These are phyloP conservation scores for Myxozyma sirexii DNA, from an alignment of 805 yeast genomes.

Conservation along the genomic window DNA sequence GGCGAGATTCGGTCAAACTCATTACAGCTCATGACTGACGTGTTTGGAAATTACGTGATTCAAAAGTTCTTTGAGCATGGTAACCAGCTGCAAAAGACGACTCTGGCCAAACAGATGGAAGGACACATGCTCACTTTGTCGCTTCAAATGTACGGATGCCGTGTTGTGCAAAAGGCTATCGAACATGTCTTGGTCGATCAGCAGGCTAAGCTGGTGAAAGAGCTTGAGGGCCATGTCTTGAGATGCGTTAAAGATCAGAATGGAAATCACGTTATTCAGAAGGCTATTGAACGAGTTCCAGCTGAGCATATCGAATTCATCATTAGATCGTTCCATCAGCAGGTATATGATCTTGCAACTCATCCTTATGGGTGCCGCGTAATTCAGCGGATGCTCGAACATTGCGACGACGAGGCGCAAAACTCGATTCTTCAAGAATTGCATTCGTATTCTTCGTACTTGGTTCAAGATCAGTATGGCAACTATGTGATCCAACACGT, in stretches of 20 bases:
- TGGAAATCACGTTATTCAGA: slow-evolving; percentile 97
- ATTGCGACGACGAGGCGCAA: slow-evolving; percentile 68
- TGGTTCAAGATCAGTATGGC: slow-evolving; percentile 96
- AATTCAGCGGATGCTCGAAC: slow-evolving; percentile 87
- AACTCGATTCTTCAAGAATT: slow-evolving; percentile 68
- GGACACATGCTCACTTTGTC: slow-evolving; percentile 76
- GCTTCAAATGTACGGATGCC: slow-evolving; percentile 95
- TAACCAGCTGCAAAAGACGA: slow-evolving; percentile 63
- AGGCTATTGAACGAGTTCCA: slow-evolving; percentile 85
- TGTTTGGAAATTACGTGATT: slow-evolving; percentile 95
- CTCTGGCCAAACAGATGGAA: slow-evolving; percentile 69
- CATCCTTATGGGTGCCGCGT: slow-evolving; percentile 99
- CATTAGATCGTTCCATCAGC: slow-evolving; percentile 60
- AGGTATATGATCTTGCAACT: slow-evolving; percentile 81
- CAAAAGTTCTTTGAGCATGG: slow-evolving; percentile 93
- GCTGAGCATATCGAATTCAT: slow-evolving; percentile 70
- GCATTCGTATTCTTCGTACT: slow-evolving; percentile 66
- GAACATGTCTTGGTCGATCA: slow-evolving; percentile 68
- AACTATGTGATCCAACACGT: slow-evolving; percentile 97
- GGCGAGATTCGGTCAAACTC: slow-evolving; percentile 77
- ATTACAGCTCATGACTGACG: slow-evolving; percentile 87
- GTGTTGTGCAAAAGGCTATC: slow-evolving; percentile 93
- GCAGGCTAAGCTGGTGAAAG: slow-evolving; percentile 68
- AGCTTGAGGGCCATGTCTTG: slow-evolving; percentile 63
- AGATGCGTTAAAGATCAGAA: slow-evolving; percentile 90